A percentile compares a stretch with the other conserved stretches of the same genome.
Evolutionary conservation across 331 rosid species (phyloP).

Genomic region (Ulmus americana): DNA sequence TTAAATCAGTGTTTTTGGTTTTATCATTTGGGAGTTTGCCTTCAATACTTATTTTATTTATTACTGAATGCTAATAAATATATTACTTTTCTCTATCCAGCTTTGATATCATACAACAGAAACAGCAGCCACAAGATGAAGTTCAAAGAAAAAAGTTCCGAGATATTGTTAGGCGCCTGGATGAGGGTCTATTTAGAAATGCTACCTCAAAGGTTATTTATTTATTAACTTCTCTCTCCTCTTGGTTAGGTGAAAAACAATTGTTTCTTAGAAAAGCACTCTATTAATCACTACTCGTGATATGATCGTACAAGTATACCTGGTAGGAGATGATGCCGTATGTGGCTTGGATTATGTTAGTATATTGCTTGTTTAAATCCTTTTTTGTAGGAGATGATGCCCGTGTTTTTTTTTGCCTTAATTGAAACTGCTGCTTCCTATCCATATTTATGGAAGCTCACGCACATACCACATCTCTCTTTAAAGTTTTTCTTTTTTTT

Average conservation of each 20-base stretch:
- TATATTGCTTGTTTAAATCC: too few relatives aligned
- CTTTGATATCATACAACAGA: conserved; percentile 35
- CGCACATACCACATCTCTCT: not conserved
- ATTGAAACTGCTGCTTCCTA: too few relatives aligned
- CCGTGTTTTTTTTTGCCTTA: too few relatives aligned
- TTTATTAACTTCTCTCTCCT: too few relatives aligned
- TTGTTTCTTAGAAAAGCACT: too few relatives aligned
- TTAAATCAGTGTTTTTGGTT: not conserved
- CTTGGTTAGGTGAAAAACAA: too few relatives aligned
- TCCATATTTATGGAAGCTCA: too few relatives aligned
- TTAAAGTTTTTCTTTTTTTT: conserved; percentile 1
- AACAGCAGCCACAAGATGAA: conserved; percentile 41
- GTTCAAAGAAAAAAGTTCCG: conserved; percentile 27
- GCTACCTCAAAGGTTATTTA: conserved; percentile 54
- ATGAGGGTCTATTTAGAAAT: conserved; percentile 60
- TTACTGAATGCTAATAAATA: conserved; percentile 4
- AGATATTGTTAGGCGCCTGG: conserved; percentile 69
- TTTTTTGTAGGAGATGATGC: too few relatives aligned
- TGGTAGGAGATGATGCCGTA: too few relatives aligned
- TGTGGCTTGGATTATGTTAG: too few relatives aligned
- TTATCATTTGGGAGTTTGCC: not conserved
- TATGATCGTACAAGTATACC: too few relatives aligned
- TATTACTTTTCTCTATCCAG: conserved; percentile 38
- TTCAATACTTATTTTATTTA: not conserved
- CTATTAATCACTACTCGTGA: too few relatives aligned